Evolutionary conservation across 352 stramenopile species (phyloP), one percentile per base, ranked within the genome.

Genomic region (Phytophthora parvispora): DNA sequence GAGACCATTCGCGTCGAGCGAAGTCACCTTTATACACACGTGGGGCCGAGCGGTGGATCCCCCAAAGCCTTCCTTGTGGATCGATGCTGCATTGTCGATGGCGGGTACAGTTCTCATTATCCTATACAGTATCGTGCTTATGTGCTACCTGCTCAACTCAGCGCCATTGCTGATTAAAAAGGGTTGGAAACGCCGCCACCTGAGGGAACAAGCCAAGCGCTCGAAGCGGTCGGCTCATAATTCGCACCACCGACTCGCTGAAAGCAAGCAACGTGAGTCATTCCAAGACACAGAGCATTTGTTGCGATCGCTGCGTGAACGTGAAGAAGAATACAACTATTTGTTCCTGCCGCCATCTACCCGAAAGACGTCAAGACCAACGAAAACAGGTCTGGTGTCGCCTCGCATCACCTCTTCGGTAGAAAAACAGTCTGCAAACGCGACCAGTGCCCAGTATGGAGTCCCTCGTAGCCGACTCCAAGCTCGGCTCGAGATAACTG

Each of bases 81-180:
- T 87, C 20, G 75, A 85, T 50, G 51, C 75, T 28, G 67, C 54
- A 0, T 42, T 93, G 22, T 69, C 75, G 4, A n/a, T 89, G 9
- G 84, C 71, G 12, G 86, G 85, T 0, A 81, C 78, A 18, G 40
- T 89, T n/a, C 77, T 91, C 34, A 68, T 92, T 29, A 62, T 83
- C 20, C 31, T 91, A 4, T 92, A 83, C 27, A 67, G 36, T 9
- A 54, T 82, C 29, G 78, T 89, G 12, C 28, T 94, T 25, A n/a
- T 82, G 3, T 89, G 82, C 51, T 90, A 92, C 52, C 63, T 89
- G 50, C 69, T 89, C 34, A 94, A 94, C 50, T 88, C 81, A 15
- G 86, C 84, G 2, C 86, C 86, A 8, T 52, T 92, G 22, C 38
- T 91, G 6, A 84, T 94, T 22, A 90, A 91, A 60, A 88, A 91